Conservation (phyloP, 2,329 filamentous ascomycete species). For the Phialophora expanda region DNA sequence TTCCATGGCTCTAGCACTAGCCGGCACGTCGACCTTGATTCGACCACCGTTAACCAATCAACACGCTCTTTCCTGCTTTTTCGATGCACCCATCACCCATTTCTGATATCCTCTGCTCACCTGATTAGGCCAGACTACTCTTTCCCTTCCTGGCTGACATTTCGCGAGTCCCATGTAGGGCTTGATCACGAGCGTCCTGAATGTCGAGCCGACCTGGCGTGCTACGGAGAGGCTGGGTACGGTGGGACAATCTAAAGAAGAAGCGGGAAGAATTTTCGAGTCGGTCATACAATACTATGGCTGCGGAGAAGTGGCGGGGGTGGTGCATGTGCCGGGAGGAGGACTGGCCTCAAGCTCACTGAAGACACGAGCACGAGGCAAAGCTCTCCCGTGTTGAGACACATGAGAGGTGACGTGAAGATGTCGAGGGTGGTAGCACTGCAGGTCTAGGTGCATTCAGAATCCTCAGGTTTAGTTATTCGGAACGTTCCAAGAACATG, state of each 20-base stretch:
- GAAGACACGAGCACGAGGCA: neutral
- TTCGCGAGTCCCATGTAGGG: neutral
- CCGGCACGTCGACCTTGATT: conserved; percentile 19
- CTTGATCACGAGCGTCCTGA: conserved; percentile 6
- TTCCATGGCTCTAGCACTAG: conserved; percentile 29
- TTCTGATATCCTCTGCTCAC: conserved; percentile 11
- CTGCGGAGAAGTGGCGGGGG: conserved; percentile 1
- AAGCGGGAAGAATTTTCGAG: conserved; percentile 10
- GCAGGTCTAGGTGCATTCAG: neutral
- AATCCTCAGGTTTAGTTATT: neutral
- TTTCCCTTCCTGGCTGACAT: conserved; percentile 10
- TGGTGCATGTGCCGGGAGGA: neutral
- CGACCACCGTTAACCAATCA: conserved; percentile 25
- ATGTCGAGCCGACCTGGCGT: conserved; percentile 14
- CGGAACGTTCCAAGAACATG: neutral
- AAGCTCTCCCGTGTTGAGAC: neutral
- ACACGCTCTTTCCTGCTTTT: conserved; percentile 17
- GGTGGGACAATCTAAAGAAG: conserved; percentile 25
- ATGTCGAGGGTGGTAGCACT: conserved; percentile 2
- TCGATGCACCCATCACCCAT: conserved; percentile 25
- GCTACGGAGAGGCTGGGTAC: conserved; percentile 1
- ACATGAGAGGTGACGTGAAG: neutral
- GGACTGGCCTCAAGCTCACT: neutral
- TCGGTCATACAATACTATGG: conserved; percentile 9
- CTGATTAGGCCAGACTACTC: conserved; percentile 21